Conservation (phyloP, 305 asterid genomes). For the Plantago rigida region DNA sequence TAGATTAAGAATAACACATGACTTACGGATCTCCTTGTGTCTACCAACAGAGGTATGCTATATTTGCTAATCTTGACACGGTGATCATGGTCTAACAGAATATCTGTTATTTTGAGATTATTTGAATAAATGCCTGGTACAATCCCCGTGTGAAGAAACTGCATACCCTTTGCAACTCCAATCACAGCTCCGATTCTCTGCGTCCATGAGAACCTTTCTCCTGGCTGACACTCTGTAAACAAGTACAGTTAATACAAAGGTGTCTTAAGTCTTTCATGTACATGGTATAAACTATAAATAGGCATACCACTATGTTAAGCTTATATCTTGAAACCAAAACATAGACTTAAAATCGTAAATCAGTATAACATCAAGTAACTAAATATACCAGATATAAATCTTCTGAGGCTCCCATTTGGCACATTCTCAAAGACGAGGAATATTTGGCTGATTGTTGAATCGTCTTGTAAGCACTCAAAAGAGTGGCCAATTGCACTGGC, state of each 20-base stretch:
- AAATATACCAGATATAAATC: constrained; percentile 48
- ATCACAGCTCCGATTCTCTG: constrained; percentile 65
- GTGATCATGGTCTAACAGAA: constrained; percentile 55
- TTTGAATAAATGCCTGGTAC: constrained; percentile 72
- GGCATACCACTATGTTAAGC: no score
- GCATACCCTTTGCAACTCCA: constrained; percentile 67
- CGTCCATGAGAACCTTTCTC: constrained; percentile 50
- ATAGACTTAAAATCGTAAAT: neutral
- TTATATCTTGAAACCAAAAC: no score
- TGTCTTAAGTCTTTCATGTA: no score
- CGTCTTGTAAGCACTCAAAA: constrained; percentile 57
- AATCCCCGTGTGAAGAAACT: constrained; percentile 78
- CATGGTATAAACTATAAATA: no score
- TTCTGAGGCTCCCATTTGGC: constrained; percentile 54
- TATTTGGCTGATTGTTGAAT: constrained; percentile 44
- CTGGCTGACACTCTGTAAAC: constrained; percentile 37
- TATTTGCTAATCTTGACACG: constrained; percentile 67
- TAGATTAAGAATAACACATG: neutral
- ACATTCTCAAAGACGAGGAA: constrained; percentile 57
- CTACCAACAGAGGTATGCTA: constrained; percentile 51
- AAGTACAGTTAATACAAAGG: neutral
- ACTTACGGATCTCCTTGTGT: constrained; percentile 44
- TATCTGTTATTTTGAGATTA: constrained; percentile 54
- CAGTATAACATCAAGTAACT: neutral
- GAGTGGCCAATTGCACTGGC: constrained; percentile 82